Evolutionary conservation across 179 eudicot species (phyloP), one percentile per base, ranked within the genome.

Genomic region (Beta lomatogona): DNA sequence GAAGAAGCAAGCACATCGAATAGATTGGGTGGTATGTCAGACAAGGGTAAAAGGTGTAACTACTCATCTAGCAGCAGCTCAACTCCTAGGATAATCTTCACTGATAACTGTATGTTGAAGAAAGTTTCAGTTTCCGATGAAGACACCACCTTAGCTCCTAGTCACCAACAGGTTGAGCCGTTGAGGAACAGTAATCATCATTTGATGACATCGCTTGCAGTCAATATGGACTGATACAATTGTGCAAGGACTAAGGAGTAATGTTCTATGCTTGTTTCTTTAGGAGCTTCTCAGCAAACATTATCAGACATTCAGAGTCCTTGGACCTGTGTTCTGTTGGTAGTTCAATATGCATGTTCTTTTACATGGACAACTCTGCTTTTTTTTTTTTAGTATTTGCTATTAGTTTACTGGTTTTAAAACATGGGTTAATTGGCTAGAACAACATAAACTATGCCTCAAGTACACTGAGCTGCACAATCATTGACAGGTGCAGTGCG

Each of bases 11-110:
- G 9, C 22, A 41, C 73, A 3, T 53, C 28, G 4, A 0, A 9
- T 50, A 64, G 19, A 6, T 31, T 67, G 46, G 36, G 60, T 11
- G 36, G 82, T 50, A 73, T 58, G 77, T 4, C 16, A 22, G 77
- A 71, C 21, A 82, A 77, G 67, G 75, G 75, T n/a, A 83, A 69
- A 60, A 73, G 58, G 54, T 53, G 61, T 13, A 71, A 70, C 55
- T 80, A 79, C 19, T 80, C 86, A 14, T 80, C 80, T 70, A 71
- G 80, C 71, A 83, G 75, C 76, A 73, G 65, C 79, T 71, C 75
- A n/a, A 65, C 82, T 41, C 36, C 73, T 5, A 78, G 59, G 28
- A 25, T 25, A 36, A 12, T 44, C 36, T 6, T 69, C 66, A 53
- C 86, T 12, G 72, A 69, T 59, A 31, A 16, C 72, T 48, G 53